Evolutionary conservation across 441 rosid genomes (phyloP), one percentile per base, ranked within the genome.

Genomic region (Manihot esculenta): DNA sequence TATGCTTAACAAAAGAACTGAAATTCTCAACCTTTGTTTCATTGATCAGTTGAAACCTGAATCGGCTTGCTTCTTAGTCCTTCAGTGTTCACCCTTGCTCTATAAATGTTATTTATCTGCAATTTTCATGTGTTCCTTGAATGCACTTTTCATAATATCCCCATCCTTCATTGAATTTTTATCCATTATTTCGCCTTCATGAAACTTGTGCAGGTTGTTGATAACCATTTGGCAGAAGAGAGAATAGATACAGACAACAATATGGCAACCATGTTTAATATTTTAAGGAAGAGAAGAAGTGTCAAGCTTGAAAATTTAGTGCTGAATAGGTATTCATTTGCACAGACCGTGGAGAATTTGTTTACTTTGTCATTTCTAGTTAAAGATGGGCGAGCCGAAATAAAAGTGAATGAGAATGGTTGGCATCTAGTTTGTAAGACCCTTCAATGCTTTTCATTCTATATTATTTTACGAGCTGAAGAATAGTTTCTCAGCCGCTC

Each of bases 341-440:
- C 93, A 3, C 92, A 88, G 74, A 85, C 93, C 0, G 86, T 89
- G 20, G 93, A 89, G 77, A 91, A 89, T 76, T 60, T 89, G 73
- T 91, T 93, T 78, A 92, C 96, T 42, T 77, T 89, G 55, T 89
- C 98, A 14, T 91, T 91, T 82, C 84, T 93, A 47, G 85, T 82
- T 48, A 89, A 89, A 82, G 98, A 89, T 48, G 97, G 98, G 41
- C 82, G 98, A 17, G 87, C 81, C 41, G 86, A 91, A 76, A 78
- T 91, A 65, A 62, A 44, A 38, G 79, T 89, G 68, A 76, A 87
- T 69, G 76, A 82, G 51, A 81, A 66, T 66, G 91, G 93, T 69
- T 77, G 82, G 59, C 97, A 93, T 81, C 61, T 84, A 12, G 87
- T 85, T 18, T 83, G 94, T 87, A 81, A 82, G 93, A 76, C 71